phyloP scores from a whole-genome alignment of 1,284 basidiomycete genomes.

The Tranzscheliella williamsii region DNA sequence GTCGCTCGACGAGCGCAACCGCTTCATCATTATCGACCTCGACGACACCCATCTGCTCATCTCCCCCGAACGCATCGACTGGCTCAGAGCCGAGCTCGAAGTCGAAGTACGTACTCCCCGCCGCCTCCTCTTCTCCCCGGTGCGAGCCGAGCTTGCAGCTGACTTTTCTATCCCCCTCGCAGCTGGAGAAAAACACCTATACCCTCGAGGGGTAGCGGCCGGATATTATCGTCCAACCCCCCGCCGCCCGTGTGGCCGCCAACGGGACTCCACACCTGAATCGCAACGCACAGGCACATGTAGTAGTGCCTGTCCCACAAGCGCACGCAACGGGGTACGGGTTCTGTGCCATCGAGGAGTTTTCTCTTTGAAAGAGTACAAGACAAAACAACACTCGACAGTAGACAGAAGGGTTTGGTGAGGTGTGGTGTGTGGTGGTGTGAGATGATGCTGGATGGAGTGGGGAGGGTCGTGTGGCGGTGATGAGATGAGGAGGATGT shows the following conservation, averaged over 20 bases:
- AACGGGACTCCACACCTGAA: too few relatives aligned
- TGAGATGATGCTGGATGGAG: neutral
- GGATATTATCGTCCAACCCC: too few relatives aligned
- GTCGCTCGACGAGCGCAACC: constrained; percentile 71
- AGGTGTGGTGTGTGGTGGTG: neutral
- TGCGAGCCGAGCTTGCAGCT: neutral
- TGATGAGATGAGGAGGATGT: neutral
- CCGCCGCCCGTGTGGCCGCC: too few relatives aligned
- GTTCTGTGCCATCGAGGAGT: too few relatives aligned
- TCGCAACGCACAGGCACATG: too few relatives aligned
- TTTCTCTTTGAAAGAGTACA: too few relatives aligned
- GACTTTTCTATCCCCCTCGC: neutral
- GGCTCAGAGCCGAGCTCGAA: constrained; percentile 74
- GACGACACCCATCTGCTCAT: constrained; percentile 83
- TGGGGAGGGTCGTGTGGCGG: neutral
- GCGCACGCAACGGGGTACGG: too few relatives aligned
- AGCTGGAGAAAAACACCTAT: constrained; percentile 58
- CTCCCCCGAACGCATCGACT: constrained; percentile 76
- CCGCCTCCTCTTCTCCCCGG: neutral
- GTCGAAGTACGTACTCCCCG: constrained; percentile 68
- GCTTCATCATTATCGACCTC: constrained; percentile 82
- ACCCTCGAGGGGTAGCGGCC: constrained; percentile 44
- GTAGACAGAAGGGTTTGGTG: neutral
- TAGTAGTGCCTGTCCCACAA: too few relatives aligned
- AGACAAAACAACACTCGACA: too few relatives aligned